Conservation (phyloP, 2,329 filamentous ascomycete species). For the Mariannaea sp. region DNA sequence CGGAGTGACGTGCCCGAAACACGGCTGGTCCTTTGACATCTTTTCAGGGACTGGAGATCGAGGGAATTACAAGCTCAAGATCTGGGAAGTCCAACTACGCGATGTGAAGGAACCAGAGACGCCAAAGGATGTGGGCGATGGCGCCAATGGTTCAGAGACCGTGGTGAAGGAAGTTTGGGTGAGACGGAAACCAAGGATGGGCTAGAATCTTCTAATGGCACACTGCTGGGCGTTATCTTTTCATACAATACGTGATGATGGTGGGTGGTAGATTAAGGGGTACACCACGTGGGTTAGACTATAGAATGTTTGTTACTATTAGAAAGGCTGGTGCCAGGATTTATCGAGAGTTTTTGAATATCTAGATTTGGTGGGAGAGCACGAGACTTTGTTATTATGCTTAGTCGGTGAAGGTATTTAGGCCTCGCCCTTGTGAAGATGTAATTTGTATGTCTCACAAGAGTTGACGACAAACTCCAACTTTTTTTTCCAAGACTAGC, state of each 20-base stretch:
- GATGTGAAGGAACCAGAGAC: conserved; percentile 8
- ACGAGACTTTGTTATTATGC: too few species aligned
- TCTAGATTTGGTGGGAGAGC: too few species aligned
- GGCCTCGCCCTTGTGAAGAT: too few species aligned
- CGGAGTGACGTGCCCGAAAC: conserved; percentile 69
- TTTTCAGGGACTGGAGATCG: conserved; percentile 66
- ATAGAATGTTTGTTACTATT: too few species aligned
- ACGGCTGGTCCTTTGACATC: conserved; percentile 73
- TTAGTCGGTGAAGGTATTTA: too few species aligned
- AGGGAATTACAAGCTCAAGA: conserved; percentile 62
- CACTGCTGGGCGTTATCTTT: background rate
- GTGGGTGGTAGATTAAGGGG: too few species aligned
- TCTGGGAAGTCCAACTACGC: conserved; percentile 68
- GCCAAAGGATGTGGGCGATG: background rate
- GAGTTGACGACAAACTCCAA: too few species aligned
- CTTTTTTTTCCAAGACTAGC: too few species aligned
- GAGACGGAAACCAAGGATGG: conserved; percentile 48
- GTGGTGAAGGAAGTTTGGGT: conserved; percentile 49
- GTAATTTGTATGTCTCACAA: too few species aligned
- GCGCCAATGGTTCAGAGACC: background rate
- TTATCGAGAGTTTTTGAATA: too few species aligned
- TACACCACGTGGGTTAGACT: background rate
- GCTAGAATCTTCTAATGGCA: conserved; percentile 12
- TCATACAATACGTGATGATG: background rate
- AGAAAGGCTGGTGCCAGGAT: too few species aligned